A percentile compares a stretch with the other conserved stretches of the same genome.
phyloP scores from a whole-genome alignment of 352 stramenopile species.

The Hyaloperonospora arabidopsidis region DNA sequence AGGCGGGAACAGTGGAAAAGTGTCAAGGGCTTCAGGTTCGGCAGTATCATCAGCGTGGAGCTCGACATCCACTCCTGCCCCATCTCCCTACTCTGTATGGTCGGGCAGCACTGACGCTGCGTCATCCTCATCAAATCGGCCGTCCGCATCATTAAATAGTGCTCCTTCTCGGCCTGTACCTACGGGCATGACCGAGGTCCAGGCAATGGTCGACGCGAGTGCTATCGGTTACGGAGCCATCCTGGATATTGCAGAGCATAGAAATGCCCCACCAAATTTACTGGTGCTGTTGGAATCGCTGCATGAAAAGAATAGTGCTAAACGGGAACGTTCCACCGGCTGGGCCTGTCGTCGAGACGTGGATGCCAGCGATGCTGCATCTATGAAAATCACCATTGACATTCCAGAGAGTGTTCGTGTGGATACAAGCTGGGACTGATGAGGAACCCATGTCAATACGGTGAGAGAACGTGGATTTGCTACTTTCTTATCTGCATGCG shows the following conservation, averaged over 20 bases:
- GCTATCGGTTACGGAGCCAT: conserved; percentile 66
- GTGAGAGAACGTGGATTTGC: no score
- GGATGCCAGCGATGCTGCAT: conserved; percentile 25
- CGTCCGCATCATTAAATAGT: conserved; percentile 7
- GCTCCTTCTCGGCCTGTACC: conserved; percentile 11
- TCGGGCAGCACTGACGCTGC: conserved; percentile 21
- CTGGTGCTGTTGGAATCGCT: conserved; percentile 39
- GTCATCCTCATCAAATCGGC: conserved; percentile 12
- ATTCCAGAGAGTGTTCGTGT: conserved; percentile 33
- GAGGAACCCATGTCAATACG: not conserved
- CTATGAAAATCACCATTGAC: conserved; percentile 41
- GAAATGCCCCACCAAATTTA: conserved; percentile 39
- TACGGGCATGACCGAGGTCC: conserved; percentile 14
- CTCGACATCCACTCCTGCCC: conserved; percentile 16
- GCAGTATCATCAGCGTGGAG: conserved; percentile 21
- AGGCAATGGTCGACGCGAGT: conserved; percentile 29
- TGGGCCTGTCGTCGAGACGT: conserved; percentile 44
- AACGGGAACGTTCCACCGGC: conserved; percentile 23
- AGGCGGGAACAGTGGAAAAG: conserved; percentile 10
- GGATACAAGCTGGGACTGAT: conserved; percentile 35
- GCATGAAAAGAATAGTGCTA: conserved; percentile 46
- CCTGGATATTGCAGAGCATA: conserved; percentile 47
- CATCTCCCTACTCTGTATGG: conserved; percentile 28
- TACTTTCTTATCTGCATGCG: no score
- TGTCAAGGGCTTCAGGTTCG: conserved; percentile 10